phyloP scores from a whole-genome alignment of 2,329 filamentous ascomycete genomes.

The Cordyceps farinosa region DNA sequence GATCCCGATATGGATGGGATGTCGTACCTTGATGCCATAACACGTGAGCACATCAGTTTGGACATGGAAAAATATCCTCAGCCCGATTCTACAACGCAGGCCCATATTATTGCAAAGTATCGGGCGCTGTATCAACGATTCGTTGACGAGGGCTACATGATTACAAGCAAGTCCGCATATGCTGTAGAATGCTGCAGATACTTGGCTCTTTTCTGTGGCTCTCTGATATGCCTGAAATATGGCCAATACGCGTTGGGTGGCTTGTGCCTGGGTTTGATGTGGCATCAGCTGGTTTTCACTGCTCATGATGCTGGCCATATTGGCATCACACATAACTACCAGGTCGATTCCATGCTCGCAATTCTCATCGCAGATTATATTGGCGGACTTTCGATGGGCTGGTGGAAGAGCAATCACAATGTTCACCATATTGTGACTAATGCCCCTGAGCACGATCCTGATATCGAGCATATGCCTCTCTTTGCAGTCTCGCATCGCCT shows the following conservation, averaged over 20 bases:
- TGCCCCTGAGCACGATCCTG: conserved; percentile 89
- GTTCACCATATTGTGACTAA: conserved; percentile 97
- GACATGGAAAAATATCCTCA: conserved; percentile 77
- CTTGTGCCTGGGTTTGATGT: conserved; percentile 74
- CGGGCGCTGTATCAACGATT: conserved; percentile 71
- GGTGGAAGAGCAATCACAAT: conserved; percentile 98
- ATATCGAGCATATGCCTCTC: conserved; percentile 88
- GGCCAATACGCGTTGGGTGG: conserved; percentile 69
- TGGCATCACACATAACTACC: conserved; percentile 91
- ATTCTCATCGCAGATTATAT: conserved; percentile 88
- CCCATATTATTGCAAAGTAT: conserved; percentile 74
- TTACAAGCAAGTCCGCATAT: conserved; percentile 82
- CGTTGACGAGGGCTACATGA: conserved; percentile 69
- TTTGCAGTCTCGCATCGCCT: conserved; percentile 84
- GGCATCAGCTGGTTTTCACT: conserved; percentile 93
- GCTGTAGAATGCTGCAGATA: conserved; percentile 73
- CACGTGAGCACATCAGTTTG: conserved; percentile 68
- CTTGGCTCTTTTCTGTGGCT: conserved; percentile 55
- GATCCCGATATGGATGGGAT: conserved; percentile 50
- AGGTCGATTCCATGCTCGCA: conserved; percentile 76
- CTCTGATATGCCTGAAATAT: conserved; percentile 57
- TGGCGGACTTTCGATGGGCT: conserved; percentile 84
- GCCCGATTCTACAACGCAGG: conserved; percentile 68
- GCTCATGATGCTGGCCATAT: conserved; percentile 96
- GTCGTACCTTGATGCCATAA: conserved; percentile 69